These are phyloP conservation scores for Megacollybia marginata DNA, from an alignment of 768 basidiomycete species.

Conservation along the genomic window DNA sequence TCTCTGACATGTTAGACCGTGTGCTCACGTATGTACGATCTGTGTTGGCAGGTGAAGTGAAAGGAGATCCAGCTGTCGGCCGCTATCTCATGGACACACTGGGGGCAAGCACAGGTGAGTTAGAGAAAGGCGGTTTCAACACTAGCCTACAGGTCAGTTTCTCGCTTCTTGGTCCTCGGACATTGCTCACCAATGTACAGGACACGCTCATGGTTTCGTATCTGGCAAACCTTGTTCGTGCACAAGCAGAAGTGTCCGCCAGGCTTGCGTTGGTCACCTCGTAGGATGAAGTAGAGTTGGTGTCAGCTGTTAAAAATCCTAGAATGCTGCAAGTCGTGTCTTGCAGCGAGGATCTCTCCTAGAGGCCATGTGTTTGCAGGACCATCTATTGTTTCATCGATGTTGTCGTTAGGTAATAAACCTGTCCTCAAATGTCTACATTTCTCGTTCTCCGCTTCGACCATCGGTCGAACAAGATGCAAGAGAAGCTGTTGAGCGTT, in stretches of 20 bases:
- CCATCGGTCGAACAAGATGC: constrained; percentile 60
- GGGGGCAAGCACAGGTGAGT: constrained; percentile 59
- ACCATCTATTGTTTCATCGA: constrained; percentile 38
- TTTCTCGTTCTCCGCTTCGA: constrained; percentile 43
- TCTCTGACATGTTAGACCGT: constrained; percentile 75
- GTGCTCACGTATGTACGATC: constrained; percentile 79
- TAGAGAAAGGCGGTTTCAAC: constrained; percentile 56
- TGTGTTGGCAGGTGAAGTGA: constrained; percentile 69
- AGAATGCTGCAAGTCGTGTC: constrained; percentile 94
- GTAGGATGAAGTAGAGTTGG: constrained; percentile 2
- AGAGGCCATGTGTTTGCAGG: constrained; percentile 95
- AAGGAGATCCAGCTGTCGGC: constrained; percentile 81
- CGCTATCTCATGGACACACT: constrained; percentile 88
- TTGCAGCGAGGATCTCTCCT: constrained; percentile 82
- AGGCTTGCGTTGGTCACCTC: constrained; percentile 65
- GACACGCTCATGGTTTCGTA: constrained; percentile 95
- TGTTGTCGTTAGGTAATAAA: constrained; percentile 18
- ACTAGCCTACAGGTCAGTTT: constrained; percentile 59
- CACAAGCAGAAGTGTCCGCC: constrained; percentile 88
- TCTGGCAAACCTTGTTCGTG: constrained; percentile 85
- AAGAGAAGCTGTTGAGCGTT: constrained; percentile 82
- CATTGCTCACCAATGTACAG: constrained; percentile 26
- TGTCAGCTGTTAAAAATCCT: constrained; percentile 74
- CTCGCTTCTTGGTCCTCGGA: background rate
- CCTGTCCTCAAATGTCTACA: constrained; percentile 47